These are phyloP conservation scores for Globisporangium mamillatum DNA, from an alignment of 352 stramenopile species.

Conservation along the genomic window DNA sequence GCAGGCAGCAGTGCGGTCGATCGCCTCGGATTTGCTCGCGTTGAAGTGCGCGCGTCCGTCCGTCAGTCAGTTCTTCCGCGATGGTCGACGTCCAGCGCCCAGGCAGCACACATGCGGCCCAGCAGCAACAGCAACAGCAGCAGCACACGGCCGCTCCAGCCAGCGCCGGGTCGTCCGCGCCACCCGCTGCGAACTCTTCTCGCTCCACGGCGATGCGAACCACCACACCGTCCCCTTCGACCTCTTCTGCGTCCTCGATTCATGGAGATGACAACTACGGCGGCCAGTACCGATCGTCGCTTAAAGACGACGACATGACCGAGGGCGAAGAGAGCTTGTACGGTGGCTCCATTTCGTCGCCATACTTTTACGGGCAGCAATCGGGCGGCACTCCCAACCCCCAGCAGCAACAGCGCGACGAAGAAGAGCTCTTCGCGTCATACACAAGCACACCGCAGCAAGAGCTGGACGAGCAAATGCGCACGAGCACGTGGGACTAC, in stretches of 20 bases:
- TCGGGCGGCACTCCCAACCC: slow-evolving; percentile 11
- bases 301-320: slow-evolving; percentile 21
- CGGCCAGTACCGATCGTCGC: slow-evolving; percentile 11
- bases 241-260: slow-evolving; percentile 10
- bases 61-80: not conserved
- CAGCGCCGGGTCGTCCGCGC: not conserved
- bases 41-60: slow-evolving; percentile 3
- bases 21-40: slow-evolving; percentile 8
- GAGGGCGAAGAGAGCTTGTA: slow-evolving; percentile 21
- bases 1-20: not conserved
- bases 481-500: slow-evolving; percentile 35
- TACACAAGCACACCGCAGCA: slow-evolving; percentile 33
- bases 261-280: slow-evolving; percentile 13
- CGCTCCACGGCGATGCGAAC: not conserved
- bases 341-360: slow-evolving; percentile 19
- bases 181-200: not conserved
- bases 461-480: slow-evolving; percentile 29
- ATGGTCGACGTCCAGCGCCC: slow-evolving; percentile 37
- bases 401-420: slow-evolving; percentile 27
- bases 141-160: not conserved
- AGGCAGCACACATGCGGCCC: slow-evolving; percentile 13
- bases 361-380: slow-evolving; percentile 21
- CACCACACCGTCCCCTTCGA: slow-evolving; percentile 12
- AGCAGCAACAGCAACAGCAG: not conserved
- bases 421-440: slow-evolving; percentile 51